Conservation (phyloP, 1,284 basidiomycete species). For the Ceratorhiza oryzae-sativae region DNA sequence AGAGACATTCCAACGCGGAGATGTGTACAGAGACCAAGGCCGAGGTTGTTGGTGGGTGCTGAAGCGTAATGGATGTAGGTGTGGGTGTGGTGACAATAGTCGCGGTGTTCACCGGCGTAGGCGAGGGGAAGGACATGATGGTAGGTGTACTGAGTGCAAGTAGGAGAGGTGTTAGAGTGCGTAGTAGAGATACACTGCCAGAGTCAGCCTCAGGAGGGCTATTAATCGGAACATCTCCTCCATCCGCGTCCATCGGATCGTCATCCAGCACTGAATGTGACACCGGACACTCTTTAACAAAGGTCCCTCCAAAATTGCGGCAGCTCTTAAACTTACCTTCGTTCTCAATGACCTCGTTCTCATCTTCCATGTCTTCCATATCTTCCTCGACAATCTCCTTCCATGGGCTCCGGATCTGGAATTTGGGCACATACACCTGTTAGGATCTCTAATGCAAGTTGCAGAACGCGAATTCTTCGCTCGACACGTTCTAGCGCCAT, state of each 20-base stretch:
- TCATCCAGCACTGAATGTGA: conserved; percentile 49
- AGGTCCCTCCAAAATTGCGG: background rate
- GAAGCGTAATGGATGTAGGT: conserved; percentile 71
- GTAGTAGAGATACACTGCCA: conserved; percentile 51
- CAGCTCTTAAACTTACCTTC: background rate
- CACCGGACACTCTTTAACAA: conserved; percentile 19
- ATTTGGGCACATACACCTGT: conserved; percentile 88
- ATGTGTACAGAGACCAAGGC: conserved; percentile 81
- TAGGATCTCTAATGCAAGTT: conserved; percentile 83
- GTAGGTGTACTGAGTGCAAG: conserved; percentile 27
- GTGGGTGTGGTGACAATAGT: conserved; percentile 50
- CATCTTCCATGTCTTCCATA: conserved; percentile 44
- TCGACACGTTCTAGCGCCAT: conserved; percentile 78
- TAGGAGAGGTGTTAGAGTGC: conserved; percentile 53
- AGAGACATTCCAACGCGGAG: conserved; percentile 86
- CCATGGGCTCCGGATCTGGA: conserved; percentile 67
- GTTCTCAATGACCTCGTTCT: conserved; percentile 25
- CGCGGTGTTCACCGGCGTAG: conserved; percentile 69
- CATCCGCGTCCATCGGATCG: conserved; percentile 49
- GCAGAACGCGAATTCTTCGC: conserved; percentile 71
- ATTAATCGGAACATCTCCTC: conserved; percentile 49
- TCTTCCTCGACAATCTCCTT: conserved; percentile 52
- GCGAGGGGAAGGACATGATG: conserved; percentile 50
- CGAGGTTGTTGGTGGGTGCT: conserved; percentile 85
- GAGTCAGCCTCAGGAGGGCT: conserved; percentile 45